These are phyloP conservation scores for Lachnellula hyalina DNA, from an alignment of 2,329 filamentous ascomycete genomes.

Conservation along the genomic window DNA sequence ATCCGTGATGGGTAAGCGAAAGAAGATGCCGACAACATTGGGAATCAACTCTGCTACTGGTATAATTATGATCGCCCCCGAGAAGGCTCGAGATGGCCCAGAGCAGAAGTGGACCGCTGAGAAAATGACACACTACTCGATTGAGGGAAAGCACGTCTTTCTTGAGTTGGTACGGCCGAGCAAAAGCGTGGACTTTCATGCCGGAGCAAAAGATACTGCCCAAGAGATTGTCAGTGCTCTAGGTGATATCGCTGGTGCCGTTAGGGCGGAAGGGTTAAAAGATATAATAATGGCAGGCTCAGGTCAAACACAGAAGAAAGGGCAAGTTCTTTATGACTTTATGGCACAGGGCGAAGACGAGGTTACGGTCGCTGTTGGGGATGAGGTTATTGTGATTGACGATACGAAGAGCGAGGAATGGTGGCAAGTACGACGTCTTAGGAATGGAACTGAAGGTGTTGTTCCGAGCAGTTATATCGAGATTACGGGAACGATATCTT, in stretches of 20 bases:
- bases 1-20: constrained; percentile 91
- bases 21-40: constrained; percentile 96
- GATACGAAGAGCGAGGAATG: constrained; percentile 93
- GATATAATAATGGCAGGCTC: constrained; percentile 81
- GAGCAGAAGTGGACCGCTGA: constrained; percentile 92
- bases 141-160: constrained; percentile 97
- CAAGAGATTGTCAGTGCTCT: constrained; percentile 85
- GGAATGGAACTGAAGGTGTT: constrained; percentile 91
- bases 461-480: constrained; percentile 97
- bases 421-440: constrained; percentile 91
- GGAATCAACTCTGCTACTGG: constrained; percentile 90
- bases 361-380: constrained; percentile 82
- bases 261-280: constrained; percentile 73
- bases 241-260: constrained; percentile 82
- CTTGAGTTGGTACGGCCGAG: constrained; percentile 87
- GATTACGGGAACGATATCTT: constrained; percentile 61
- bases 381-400: constrained; percentile 87
- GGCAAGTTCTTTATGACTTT: constrained; percentile 88
- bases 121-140: constrained; percentile 93
- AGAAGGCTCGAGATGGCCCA: constrained; percentile 74
- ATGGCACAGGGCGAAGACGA: constrained; percentile 95
- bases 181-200: constrained; percentile 95
- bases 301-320: constrained; percentile 69
- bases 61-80: constrained; percentile 84
- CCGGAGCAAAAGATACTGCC: constrained; percentile 93